Evolutionary conservation across 805 yeast species (phyloP).

Genomic region (Sugiyamaella marilandica): DNA sequence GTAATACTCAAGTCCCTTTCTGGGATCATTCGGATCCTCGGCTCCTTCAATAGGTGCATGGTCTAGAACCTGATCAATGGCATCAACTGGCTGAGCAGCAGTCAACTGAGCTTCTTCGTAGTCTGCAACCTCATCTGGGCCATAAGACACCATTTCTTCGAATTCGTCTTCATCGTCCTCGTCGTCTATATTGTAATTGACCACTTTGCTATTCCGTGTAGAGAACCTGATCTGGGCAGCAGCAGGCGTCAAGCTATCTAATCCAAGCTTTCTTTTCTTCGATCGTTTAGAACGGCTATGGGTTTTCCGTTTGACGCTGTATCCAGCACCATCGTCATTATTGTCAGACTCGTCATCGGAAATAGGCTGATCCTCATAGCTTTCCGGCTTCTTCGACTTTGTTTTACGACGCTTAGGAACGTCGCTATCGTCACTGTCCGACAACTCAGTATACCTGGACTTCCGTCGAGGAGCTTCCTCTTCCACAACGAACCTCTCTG

Average conservation of each 20-base stretch:
- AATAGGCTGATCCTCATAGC: constrained; percentile 21
- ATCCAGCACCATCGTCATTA: constrained; percentile 21
- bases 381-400: constrained; percentile 20
- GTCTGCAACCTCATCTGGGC: constrained; percentile 20
- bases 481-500: constrained; percentile 26
- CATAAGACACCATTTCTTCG: constrained; percentile 35
- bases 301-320: constrained; percentile 7
- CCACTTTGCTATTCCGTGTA: constrained; percentile 62
- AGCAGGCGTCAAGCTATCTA: not conserved
- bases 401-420: constrained; percentile 24
- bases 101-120: constrained; percentile 24
- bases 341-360: constrained; percentile 31
- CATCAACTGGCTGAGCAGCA: constrained; percentile 37
- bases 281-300: not conserved
- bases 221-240: constrained; percentile 54
- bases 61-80: constrained; percentile 51
- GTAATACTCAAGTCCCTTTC: constrained; percentile 22
- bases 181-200: constrained; percentile 72
- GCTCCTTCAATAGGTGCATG: constrained; percentile 44
- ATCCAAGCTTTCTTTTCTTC: constrained; percentile 17
- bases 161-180: constrained; percentile 48
- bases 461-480: constrained; percentile 17
- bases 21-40: constrained; percentile 27
- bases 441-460: constrained; percentile 18
- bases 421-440: constrained; percentile 26